These are phyloP conservation scores for Arthrobotrys musiformis DNA, from an alignment of 2,329 filamentous ascomycete genomes.

Conservation along the genomic window DNA sequence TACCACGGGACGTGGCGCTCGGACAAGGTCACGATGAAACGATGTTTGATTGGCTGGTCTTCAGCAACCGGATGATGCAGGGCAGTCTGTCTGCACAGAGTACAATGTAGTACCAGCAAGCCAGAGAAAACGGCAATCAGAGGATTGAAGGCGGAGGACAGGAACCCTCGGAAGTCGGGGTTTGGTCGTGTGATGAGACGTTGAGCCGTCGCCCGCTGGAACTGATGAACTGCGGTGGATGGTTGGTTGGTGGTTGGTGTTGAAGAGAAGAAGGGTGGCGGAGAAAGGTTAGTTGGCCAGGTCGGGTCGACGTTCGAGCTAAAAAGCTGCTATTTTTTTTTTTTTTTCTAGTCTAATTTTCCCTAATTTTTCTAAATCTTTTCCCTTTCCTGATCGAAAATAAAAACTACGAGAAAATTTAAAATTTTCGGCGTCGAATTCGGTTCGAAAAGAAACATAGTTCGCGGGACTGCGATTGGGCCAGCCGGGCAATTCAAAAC, in stretches of 20 bases:
- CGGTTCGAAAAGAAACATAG: background rate
- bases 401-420: background rate
- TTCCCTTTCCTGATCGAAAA: background rate
- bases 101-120: conserved; percentile 27
- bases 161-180: conserved; percentile 17
- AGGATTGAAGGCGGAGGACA: background rate
- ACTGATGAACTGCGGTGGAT: background rate
- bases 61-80: conserved; percentile 36
- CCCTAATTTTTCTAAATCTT: background rate
- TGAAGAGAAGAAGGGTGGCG: conserved; percentile 36
- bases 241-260: background rate
- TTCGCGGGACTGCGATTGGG: conserved; percentile 11
- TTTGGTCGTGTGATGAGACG: conserved; percentile 53
- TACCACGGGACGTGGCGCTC: conserved; percentile 56
- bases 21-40: conserved; percentile 55
- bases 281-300: conserved; percentile 19
- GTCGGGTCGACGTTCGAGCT: conserved; percentile 52
- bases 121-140: conserved; percentile 28
- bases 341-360: background rate
- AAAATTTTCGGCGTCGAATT: conserved; percentile 16
- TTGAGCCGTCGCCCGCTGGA: background rate
- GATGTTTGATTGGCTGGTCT: conserved; percentile 48
- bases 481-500: conserved; percentile 2
- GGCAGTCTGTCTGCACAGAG: conserved; percentile 30
- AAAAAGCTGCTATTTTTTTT: conserved; percentile 40